phyloP scores from a whole-genome alignment of 1,284 basidiomycete species.

The Cystobasidium slooffiae region DNA sequence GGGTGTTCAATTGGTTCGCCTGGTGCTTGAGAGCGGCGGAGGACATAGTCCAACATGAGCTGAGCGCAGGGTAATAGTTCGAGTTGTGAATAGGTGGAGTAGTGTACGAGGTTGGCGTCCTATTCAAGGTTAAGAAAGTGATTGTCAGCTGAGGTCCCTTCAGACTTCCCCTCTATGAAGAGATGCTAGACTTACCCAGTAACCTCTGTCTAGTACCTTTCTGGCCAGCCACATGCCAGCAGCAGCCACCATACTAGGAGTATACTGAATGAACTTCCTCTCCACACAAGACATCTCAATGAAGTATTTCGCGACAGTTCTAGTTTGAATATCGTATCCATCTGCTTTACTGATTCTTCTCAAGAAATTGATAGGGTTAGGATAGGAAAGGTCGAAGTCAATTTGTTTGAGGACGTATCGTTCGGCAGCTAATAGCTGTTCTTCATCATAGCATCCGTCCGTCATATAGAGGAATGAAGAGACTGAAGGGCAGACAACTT shows the following conservation, averaged over 20 bases:
- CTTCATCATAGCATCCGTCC: slow-evolving; percentile 81
- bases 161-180: not conserved
- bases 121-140: slow-evolving; percentile 55
- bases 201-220: slow-evolving; percentile 76
- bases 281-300: slow-evolving; percentile 90
- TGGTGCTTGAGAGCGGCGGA: slow-evolving; percentile 60
- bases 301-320: slow-evolving; percentile 91
- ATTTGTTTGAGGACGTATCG: slow-evolving; percentile 89
- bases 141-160: slow-evolving; percentile 1
- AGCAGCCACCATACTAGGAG: slow-evolving; percentile 85
- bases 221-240: slow-evolving; percentile 90
- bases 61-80: slow-evolving; percentile 84
- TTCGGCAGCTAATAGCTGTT: slow-evolving; percentile 91
- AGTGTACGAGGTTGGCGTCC: slow-evolving; percentile 87
- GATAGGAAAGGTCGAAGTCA: slow-evolving; percentile 88
- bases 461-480: slow-evolving; percentile 85
- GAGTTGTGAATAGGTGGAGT: slow-evolving; percentile 84
- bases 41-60: slow-evolving; percentile 88
- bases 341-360: slow-evolving; percentile 94
- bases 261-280: slow-evolving; percentile 76
- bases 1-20: slow-evolving; percentile 62
- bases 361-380: slow-evolving; percentile 91
- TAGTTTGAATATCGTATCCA: slow-evolving; percentile 86
- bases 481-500: slow-evolving; percentile 89
- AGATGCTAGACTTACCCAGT: slow-evolving; percentile 70